Base-by-base conservation (phyloP, 2,329 filamentous ascomycete genomes). In the Fusarium pininemorale region DNA sequence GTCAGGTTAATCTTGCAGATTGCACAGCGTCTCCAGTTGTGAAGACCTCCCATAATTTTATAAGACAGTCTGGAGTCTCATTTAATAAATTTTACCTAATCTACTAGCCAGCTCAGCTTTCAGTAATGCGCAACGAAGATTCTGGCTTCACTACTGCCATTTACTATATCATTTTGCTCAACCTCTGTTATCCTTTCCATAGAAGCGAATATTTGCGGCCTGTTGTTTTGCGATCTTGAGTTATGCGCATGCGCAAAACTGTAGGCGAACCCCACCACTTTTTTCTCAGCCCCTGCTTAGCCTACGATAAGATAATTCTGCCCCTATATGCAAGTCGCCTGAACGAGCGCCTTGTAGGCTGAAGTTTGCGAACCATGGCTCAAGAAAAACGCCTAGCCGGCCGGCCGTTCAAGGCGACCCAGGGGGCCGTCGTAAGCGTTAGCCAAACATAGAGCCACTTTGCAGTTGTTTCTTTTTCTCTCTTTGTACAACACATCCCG, bases 221-320 rank as follows among this genome's bases (percentile, higher is more conserved):
- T 35, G 11, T 26, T n/a, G n/a, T 61, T 54, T 8, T 61, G 26
- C 58, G 37, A 42, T 22, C 28, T 11, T 13, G 20, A 18, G 47
- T 61, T 61, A 37, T 61, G 47, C 58, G 47, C 58, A 55, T 55
- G 58, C 58, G 58, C 58, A 61, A 26, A 61, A 61, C 55, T 37
- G 10, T 8, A 13, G 35, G 28, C 12, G 14, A 58, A 37, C 55
- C 41, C 58, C 48, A 42, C 37, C 11, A n/a, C n/a, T 4, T 39
- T 11, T 28, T 28, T 28, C 20, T 38, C 35, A 20, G 35, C 28
- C 58, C 58, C 58, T 54, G 57, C 28, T 37, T 20, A 41, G 22
- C 28, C 30, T 32, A 51, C 32, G 41, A 42, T n/a, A 24, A 24
- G 18, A 26, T 28, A 7, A 14, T 12, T 22, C 38, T 42, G 16